Evolutionary conservation across 257 asterid species (phyloP).

Genomic region (Jacaranda mimosifolia): DNA sequence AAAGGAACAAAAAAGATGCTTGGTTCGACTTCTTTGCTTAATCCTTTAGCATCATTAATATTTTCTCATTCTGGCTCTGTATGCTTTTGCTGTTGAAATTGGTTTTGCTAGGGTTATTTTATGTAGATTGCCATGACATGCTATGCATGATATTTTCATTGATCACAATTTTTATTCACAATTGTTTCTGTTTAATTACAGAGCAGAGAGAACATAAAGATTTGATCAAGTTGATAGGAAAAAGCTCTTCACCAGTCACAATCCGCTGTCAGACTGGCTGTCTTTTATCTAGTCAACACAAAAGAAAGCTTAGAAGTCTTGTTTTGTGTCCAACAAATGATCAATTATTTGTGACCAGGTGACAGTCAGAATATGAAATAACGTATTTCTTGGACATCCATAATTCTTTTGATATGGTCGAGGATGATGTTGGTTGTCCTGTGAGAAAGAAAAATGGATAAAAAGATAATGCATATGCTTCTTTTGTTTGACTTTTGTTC

Average conservation of each 20-base stretch:
- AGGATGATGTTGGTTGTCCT: slow-evolving; percentile 22
- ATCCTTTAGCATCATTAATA: slow-evolving; percentile 23
- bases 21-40: slow-evolving; percentile 51
- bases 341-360: slow-evolving; percentile 77
- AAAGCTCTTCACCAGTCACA: slow-evolving; percentile 55
- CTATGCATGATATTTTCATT: not conserved
- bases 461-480: not conserved
- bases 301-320: slow-evolving; percentile 75
- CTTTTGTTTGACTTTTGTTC: slow-evolving; percentile 25
- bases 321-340: slow-evolving; percentile 73
- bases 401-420: not conserved
- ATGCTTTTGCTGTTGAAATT: slow-evolving; percentile 28
- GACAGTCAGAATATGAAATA: slow-evolving; percentile 25
- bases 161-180: slow-evolving; percentile 2
- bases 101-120: slow-evolving; percentile 17
- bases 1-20: slow-evolving; percentile 55
- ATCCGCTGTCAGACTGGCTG: slow-evolving; percentile 53
- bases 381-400: slow-evolving; percentile 7
- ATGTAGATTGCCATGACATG: slow-evolving; percentile 16
- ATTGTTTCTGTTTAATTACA: slow-evolving; percentile 40
- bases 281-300: slow-evolving; percentile 68
- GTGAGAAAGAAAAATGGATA: slow-evolving; percentile 6
- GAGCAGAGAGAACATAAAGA: slow-evolving; percentile 60
- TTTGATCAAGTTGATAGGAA: slow-evolving; percentile 56
- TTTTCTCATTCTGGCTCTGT: slow-evolving; percentile 14